phyloP scores from a whole-genome alignment of 2,329 filamentous ascomycete genomes.

The Mollisia scopiformis region DNA sequence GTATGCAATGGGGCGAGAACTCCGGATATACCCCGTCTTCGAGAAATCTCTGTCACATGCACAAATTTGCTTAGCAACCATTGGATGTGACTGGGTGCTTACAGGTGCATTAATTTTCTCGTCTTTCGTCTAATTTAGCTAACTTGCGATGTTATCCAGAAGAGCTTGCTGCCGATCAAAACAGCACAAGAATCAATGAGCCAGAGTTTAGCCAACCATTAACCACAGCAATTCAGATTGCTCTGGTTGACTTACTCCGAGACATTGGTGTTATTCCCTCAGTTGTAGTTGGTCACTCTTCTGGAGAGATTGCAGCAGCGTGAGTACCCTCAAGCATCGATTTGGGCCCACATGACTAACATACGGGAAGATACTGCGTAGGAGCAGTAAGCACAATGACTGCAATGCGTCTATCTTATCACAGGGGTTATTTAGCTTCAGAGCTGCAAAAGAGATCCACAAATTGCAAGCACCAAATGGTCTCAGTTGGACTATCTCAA shows the following conservation, averaged over 20 bases:
- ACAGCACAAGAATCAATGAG: not conserved
- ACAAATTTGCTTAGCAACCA: no score
- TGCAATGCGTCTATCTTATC: not conserved
- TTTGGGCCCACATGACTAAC: no score
- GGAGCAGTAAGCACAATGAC: no score
- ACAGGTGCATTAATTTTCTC: no score
- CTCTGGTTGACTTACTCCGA: not conserved
- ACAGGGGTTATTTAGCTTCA: not conserved
- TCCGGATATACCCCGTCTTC: conserved; percentile 14
- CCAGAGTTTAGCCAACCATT: not conserved
- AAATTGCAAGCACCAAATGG: not conserved
- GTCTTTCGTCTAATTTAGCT: no score
- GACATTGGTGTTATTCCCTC: not conserved
- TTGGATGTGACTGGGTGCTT: no score
- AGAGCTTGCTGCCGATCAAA: not conserved
- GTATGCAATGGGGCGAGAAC: conserved; percentile 27
- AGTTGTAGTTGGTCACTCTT: not conserved
- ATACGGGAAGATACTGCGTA: no score
- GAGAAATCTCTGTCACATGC: not conserved
- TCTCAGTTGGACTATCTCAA: not conserved
- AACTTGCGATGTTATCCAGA: no score
- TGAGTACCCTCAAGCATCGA: not conserved
- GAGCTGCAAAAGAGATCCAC: not conserved
- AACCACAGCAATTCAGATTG: not conserved
- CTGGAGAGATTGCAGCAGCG: not conserved